A percentile compares a stretch with the other conserved stretches of the same genome.
These are phyloP conservation scores for Triangularia verruculosa DNA, from an alignment of 2,329 filamentous ascomycete species.

Conservation along the genomic window DNA sequence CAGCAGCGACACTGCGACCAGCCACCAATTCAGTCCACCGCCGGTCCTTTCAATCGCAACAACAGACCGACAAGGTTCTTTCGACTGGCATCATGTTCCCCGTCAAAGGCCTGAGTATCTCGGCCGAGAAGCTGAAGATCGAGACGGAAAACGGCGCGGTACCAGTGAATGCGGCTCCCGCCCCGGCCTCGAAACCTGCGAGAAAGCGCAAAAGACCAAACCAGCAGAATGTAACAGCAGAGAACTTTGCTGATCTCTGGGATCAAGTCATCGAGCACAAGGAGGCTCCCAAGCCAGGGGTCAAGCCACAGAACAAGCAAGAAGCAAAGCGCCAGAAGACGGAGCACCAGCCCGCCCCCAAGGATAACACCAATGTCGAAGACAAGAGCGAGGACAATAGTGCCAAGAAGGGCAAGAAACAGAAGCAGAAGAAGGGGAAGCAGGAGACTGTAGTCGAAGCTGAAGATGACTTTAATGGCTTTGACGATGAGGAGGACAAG, in stretches of 20 bases:
- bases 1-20: slow-evolving; percentile 1
- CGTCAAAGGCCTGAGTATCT: slow-evolving; percentile 87
- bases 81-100: slow-evolving; percentile 68
- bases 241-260: slow-evolving; percentile 76
- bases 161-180: slow-evolving; percentile 13
- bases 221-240: slow-evolving; percentile 51
- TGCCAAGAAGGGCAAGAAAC: slow-evolving; percentile 26
- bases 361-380: slow-evolving; percentile 2
- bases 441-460: slow-evolving; percentile 10
- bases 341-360: slow-evolving; percentile 1
- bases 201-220: slow-evolving; percentile 57
- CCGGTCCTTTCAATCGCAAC: neutral
- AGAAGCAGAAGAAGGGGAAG: slow-evolving; percentile 34
- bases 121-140: slow-evolving; percentile 66
- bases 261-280: slow-evolving; percentile 69
- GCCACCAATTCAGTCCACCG: neutral
- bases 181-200: slow-evolving; percentile 16
- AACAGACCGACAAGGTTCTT: neutral
- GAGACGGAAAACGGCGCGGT: slow-evolving; percentile 49
- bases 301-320: slow-evolving; percentile 6
- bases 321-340: slow-evolving; percentile 21
- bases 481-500: slow-evolving; percentile 24
- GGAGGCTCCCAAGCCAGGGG: slow-evolving; percentile 14
- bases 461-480: slow-evolving; percentile 26
- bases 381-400: neutral